Base-by-base conservation (phyloP, 192 early-diverging fungal species). In the Backusella luteola region DNA sequence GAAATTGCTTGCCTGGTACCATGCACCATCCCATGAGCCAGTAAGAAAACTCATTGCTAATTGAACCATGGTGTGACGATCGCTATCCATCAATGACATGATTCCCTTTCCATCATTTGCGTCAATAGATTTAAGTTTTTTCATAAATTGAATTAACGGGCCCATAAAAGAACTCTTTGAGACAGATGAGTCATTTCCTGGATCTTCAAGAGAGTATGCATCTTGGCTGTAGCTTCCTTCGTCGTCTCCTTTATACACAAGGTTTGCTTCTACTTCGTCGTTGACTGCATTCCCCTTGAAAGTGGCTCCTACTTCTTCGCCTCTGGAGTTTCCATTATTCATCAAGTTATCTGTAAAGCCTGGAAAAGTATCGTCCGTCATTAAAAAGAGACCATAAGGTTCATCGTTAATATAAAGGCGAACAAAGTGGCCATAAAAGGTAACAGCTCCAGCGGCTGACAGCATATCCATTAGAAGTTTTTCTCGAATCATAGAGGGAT, bases 361-460 rank as follows among this genome's bases (percentile, higher is more conserved):
- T 29, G 19, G 34, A 14, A 42, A 66, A 6, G 63, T 34, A 67
- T 83, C 84, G 39, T 85, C 84, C 15, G 81, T 80, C 82, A 85
- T 81, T 39, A 85, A 70, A 59, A 68, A 85, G 17, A 85, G 75
- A 49, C 84, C 84, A 46, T 78, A 85, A 42, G 82, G 67, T 21
- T 76, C 74, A 39, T 79, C 81, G 74, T 85, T 85, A 63, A 85
- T 78, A 44, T 67, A 85, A 4, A 85, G 74, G 73, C 84, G 82
- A 41, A 81, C 84, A 68, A 76, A 85, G 19, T 76, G 68, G 26
- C 77, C 82, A 39, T 79, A 76, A 17, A 83, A 78, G 2, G 84
- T 81, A 36, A 82, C 80, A 42, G 79, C 82, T 63, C 84, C 84
- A 17, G 83, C 68, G 26, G 84, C 78, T 72, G 79, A 79, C 19